Base-by-base conservation (phyloP, 1,284 basidiomycete genomes). In the Naganishia albida region DNA sequence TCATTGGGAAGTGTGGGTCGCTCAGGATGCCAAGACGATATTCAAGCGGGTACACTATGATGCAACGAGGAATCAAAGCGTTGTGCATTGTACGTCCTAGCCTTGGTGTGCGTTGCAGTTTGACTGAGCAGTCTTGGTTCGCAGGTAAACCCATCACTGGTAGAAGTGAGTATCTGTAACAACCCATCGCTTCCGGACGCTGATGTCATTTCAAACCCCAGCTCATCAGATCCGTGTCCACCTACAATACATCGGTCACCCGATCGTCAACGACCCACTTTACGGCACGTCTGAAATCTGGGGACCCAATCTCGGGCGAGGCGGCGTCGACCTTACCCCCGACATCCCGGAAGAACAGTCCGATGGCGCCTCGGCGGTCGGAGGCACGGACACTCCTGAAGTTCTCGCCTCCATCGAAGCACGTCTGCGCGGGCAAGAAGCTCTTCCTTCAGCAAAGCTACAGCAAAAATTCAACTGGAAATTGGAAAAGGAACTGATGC, bases 211-310 rank as follows among this genome's bases (percentile, higher is more conserved):
- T 34, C 34, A n/a, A n/a, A n/a, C n/a, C n/a, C n/a, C 71, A 90
- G 93, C 93, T 0, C 93, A 97, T 78, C 93, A 97, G 78, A 89
- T 96, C 65, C 86, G 95, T 51, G 95, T 99, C 1, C 96, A 99
- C 75, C 84, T 98, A 1, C 96, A 99, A 80, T 98, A 85, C 75
- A 85, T 99, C 54, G 96, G 96, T 1, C 82, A 91, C 74, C 89
- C 96, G 0, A 94, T 99, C 69, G 90, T 91, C 26, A 95, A 96
- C 73, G 93, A 95, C 73, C 88, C 91, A 1, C 83, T 94, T 0
- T 95, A 95, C 76, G 87, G 88, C 15, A 87, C 88, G 66, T 76
- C 82, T 23, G 83, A 83, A 30, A 91, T 95, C 42, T 97, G 93
- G 93, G 92, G 92, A 28, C 76, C 82, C 20, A 83, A 83, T 6